phyloP scores from a whole-genome alignment of 345 rosid species.

The Syzygium aqueum region DNA sequence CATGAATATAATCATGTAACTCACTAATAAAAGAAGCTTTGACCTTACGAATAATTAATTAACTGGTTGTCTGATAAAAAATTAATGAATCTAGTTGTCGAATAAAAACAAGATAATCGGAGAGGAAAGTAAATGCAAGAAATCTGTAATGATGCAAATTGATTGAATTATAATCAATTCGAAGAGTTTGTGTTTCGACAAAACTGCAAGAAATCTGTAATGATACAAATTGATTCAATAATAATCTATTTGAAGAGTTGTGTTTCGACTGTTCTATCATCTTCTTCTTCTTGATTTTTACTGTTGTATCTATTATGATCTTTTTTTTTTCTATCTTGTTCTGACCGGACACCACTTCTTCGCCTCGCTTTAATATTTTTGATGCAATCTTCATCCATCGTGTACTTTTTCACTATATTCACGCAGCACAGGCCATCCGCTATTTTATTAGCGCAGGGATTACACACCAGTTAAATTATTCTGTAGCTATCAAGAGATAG shows the following conservation, averaged over 20 bases:
- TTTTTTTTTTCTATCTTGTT: background rate
- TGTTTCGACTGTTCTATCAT: background rate
- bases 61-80: too few relatives aligned
- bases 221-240: background rate
- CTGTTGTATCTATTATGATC: background rate
- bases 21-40: too few relatives aligned
- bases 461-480: background rate
- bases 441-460: background rate
- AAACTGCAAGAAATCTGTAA: background rate
- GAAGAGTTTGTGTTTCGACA: background rate
- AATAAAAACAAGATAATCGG: too few relatives aligned
- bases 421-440: background rate
- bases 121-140: background rate
- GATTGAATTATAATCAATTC: background rate
- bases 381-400: background rate
- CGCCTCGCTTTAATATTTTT: background rate
- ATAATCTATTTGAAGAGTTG: background rate
- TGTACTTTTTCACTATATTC: background rate
- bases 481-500: background rate
- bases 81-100: too few relatives aligned
- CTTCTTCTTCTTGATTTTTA: background rate
- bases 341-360: background rate
- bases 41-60: too few relatives aligned
- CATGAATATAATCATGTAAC: too few relatives aligned
- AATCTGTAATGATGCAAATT: background rate